Evolutionary conservation across 2,329 filamentous ascomycete genomes (phyloP).

Genomic region (Saccharata proteae): DNA sequence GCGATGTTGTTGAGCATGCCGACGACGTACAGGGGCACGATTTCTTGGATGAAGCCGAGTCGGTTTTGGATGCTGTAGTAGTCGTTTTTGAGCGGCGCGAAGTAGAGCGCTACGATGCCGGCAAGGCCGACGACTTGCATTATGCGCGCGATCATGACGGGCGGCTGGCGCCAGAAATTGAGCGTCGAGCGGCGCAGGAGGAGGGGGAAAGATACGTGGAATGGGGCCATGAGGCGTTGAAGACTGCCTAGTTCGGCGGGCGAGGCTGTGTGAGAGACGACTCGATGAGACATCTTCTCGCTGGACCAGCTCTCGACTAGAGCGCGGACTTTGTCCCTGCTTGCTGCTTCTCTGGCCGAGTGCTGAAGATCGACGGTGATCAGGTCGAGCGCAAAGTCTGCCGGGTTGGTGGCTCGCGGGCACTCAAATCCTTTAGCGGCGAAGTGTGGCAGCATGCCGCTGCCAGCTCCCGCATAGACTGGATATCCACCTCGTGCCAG

Average conservation of each 20-base stretch:
- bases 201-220: constrained; percentile 52
- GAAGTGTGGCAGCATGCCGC: constrained; percentile 56
- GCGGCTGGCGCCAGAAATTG: constrained; percentile 38
- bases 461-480: constrained; percentile 53
- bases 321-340: constrained; percentile 47
- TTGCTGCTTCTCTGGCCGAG: constrained; percentile 48
- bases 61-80: constrained; percentile 61
- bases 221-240: constrained; percentile 49
- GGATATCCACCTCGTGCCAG: constrained; percentile 57
- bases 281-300: constrained; percentile 14
- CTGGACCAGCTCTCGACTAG: constrained; percentile 49
- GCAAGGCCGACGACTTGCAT: constrained; percentile 27
- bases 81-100: constrained; percentile 56
- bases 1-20: constrained; percentile 73
- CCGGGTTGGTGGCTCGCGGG: constrained; percentile 59
- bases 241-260: constrained; percentile 62
- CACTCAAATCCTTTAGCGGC: constrained; percentile 48
- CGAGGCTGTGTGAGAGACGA: constrained; percentile 30
- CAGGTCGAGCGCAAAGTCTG: constrained; percentile 65
- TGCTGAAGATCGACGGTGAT: constrained; percentile 66
- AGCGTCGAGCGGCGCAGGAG: constrained; percentile 55
- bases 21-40: constrained; percentile 60
- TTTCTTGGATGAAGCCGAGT: constrained; percentile 61
- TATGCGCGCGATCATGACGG: constrained; percentile 22
- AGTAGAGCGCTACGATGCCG: constrained; percentile 37